Evolutionary conservation across 1,284 basidiomycete species (phyloP).

Genomic region (Irpex rosettiformis): DNA sequence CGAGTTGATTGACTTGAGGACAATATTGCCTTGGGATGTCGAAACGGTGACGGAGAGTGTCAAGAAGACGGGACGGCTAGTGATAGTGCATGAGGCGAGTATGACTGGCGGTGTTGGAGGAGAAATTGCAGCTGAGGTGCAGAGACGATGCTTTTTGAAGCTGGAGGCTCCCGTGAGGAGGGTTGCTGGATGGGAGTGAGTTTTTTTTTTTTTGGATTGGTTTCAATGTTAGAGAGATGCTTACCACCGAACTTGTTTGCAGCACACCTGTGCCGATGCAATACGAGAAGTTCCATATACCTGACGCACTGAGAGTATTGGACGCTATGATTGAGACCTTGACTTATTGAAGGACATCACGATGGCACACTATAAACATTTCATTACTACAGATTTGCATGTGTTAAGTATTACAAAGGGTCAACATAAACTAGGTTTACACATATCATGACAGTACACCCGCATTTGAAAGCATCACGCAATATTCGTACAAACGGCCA

Average conservation of each 20-base stretch:
- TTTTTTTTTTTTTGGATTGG: constrained; percentile 28
- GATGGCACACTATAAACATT: background rate
- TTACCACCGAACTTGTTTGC: constrained; percentile 4
- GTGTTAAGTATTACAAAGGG: too few relatives aligned
- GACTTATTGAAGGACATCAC: constrained; percentile 48
- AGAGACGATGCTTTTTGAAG: constrained; percentile 83
- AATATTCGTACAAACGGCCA: background rate
- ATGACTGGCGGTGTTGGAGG: constrained; percentile 83
- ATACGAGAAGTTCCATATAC: constrained; percentile 90
- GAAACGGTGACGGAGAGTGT: constrained; percentile 81
- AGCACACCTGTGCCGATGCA: constrained; percentile 80
- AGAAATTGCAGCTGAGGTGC: constrained; percentile 84
- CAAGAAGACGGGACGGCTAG: constrained; percentile 74
- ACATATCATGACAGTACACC: too few relatives aligned
- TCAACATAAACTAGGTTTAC: too few relatives aligned
- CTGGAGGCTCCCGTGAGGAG: constrained; percentile 85
- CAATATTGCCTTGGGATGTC: constrained; percentile 88
- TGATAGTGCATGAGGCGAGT: constrained; percentile 91
- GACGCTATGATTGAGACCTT: constrained; percentile 86
- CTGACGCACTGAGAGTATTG: constrained; percentile 78
- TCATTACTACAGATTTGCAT: too few relatives aligned
- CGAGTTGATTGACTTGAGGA: constrained; percentile 89
- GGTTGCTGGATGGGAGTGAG: constrained; percentile 91
- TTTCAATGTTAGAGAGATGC: constrained; percentile 12
- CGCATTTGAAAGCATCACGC: too few relatives aligned